These are phyloP conservation scores for Aspergillus transmontanensis DNA, from an alignment of 2,329 filamentous ascomycete species.

Conservation along the genomic window DNA sequence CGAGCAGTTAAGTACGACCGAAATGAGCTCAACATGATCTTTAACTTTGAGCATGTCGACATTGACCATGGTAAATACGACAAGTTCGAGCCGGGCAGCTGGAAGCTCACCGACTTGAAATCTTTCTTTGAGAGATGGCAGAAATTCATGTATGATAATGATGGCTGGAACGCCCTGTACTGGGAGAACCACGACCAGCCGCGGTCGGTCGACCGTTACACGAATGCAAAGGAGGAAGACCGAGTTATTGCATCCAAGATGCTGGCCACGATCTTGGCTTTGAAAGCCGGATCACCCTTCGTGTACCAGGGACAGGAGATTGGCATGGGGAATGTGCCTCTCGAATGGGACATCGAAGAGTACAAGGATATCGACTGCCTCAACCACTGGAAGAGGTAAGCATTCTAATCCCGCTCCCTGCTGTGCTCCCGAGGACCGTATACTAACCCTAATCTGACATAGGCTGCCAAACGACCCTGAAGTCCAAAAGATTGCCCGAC, in stretches of 20 bases:
- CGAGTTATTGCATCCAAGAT: slow-evolving; percentile 60
- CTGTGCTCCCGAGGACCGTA: background rate
- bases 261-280: slow-evolving; percentile 58
- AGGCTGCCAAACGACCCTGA: slow-evolving; percentile 36
- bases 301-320: slow-evolving; percentile 73
- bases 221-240: slow-evolving; percentile 53
- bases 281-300: slow-evolving; percentile 65
- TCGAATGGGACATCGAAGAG: slow-evolving; percentile 62
- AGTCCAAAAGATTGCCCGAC: slow-evolving; percentile 31
- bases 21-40: slow-evolving; percentile 70
- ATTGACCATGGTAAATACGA: slow-evolving; percentile 56
- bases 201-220: slow-evolving; percentile 61
- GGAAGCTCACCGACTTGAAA: slow-evolving; percentile 57
- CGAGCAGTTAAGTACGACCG: slow-evolving; percentile 58
- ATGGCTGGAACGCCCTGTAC: slow-evolving; percentile 67
- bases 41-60: slow-evolving; percentile 71
- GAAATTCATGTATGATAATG: slow-evolving; percentile 58
- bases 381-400: slow-evolving; percentile 56
- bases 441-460: background rate
- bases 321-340: slow-evolving; percentile 66
- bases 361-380: slow-evolving; percentile 69
- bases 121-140: slow-evolving; percentile 61
- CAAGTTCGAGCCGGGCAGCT: slow-evolving; percentile 52
- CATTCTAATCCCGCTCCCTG: background rate
- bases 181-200: slow-evolving; percentile 69